Percentiles rank a stretch among this genome's conserved stretches.
phyloP scores from a whole-genome alignment of 192 early-diverging fungal species.

The Backusella morwellensis region DNA sequence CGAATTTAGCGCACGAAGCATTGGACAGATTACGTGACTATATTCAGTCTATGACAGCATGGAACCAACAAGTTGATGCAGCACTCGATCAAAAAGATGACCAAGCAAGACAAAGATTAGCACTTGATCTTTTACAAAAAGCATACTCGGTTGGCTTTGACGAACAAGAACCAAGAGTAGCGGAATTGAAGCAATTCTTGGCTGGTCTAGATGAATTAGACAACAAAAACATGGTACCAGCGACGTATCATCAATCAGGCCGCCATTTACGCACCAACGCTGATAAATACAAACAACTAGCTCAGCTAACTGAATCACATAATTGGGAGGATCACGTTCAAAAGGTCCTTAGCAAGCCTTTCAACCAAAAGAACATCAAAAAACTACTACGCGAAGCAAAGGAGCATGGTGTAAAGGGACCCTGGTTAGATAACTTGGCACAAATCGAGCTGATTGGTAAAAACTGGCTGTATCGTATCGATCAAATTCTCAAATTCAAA shows the following conservation, averaged over 20 bases:
- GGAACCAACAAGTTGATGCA: neutral
- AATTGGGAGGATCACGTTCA: neutral
- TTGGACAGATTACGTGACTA: neutral
- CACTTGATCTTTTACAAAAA: neutral
- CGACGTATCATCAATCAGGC: neutral
- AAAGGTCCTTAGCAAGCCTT: neutral
- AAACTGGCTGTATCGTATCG: neutral
- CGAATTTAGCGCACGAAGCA: neutral
- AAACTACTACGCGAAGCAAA: neutral
- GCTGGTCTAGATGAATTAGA: slow-evolving; percentile 28
- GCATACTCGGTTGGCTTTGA: neutral
- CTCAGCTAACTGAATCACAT: neutral
- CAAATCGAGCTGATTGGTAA: neutral
- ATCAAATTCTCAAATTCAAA: slow-evolving; percentile 5
- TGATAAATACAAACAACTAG: neutral
- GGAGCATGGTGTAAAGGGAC: neutral
- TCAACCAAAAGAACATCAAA: slow-evolving; percentile 1
- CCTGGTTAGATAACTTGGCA: neutral
- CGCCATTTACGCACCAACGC: neutral
- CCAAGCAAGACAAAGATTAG: neutral
- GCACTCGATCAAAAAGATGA: neutral
- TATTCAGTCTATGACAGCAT: neutral
- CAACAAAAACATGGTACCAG: neutral
- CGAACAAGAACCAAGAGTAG: slow-evolving; percentile 38
- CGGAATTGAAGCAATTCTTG: slow-evolving; percentile 36